These are phyloP conservation scores for Globisporangium solare DNA, from an alignment of 352 stramenopile species.

Conservation along the genomic window DNA sequence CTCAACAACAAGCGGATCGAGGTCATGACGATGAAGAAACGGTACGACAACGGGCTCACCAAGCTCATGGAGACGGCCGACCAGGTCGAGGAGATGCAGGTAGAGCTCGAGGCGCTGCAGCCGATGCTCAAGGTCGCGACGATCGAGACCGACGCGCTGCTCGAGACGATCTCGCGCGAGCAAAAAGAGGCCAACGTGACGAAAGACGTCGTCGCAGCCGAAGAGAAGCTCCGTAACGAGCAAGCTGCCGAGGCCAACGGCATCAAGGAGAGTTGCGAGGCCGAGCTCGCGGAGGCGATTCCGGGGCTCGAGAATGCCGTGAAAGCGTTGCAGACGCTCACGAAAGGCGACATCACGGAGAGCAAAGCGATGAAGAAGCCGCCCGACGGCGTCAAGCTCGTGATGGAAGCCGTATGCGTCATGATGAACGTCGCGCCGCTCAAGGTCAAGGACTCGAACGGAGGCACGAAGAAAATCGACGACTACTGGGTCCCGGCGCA, in stretches of 20 bases:
- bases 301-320: conserved; percentile 90
- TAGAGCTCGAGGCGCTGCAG: conserved; percentile 90
- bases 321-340: conserved; percentile 91
- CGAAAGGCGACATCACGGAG: conserved; percentile 92
- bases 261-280: conserved; percentile 91
- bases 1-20: conserved; percentile 88
- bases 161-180: conserved; percentile 88
- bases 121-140: conserved; percentile 90
- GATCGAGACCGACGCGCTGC: conserved; percentile 85
- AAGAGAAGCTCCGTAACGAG: conserved; percentile 85
- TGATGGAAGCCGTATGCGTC: conserved; percentile 94
- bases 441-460: conserved; percentile 91
- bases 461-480: conserved; percentile 90
- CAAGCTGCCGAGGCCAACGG: conserved; percentile 83
- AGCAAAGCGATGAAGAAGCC: conserved; percentile 97
- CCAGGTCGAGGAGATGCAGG: conserved; percentile 93
- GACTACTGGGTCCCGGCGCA: conserved; percentile 94
- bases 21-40: conserved; percentile 87
- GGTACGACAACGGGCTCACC: conserved; percentile 91
- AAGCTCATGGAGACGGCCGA: conserved; percentile 93
- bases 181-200: conserved; percentile 87
- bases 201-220: conserved; percentile 75
- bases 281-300: conserved; percentile 90
- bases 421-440: conserved; percentile 92
- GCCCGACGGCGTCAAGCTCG: conserved; percentile 91